A percentile compares a stretch with the other conserved stretches of the same genome.
These are phyloP conservation scores for Glaciozyma martinii DNA, from an alignment of 768 basidiomycete species.

Conservation along the genomic window DNA sequence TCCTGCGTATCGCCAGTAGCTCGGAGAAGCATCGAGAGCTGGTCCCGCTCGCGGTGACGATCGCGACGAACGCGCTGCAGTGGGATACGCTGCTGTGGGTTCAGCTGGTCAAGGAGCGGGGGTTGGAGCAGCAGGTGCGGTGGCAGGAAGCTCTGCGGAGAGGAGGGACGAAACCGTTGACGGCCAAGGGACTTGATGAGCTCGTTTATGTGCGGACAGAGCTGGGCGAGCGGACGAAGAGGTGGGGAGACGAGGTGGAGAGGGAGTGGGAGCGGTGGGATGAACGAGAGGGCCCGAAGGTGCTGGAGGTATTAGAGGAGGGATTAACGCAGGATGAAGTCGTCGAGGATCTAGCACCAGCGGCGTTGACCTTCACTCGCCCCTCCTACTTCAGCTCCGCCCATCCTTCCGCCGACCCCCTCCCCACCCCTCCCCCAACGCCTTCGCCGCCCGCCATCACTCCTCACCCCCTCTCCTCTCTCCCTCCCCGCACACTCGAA, in stretches of 20 bases:
- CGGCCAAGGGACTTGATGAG: not conserved
- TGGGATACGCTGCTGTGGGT: constrained; percentile 24
- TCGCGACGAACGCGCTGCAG: constrained; percentile 17
- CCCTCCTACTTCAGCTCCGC: too few species aligned
- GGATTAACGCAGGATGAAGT: too few species aligned
- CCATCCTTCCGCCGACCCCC: too few species aligned
- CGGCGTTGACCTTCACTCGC: too few species aligned
- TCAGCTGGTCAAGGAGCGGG: not conserved
- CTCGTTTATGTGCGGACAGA: not conserved
- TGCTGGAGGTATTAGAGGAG: not conserved
- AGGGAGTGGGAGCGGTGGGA: not conserved
- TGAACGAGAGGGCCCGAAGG: not conserved
- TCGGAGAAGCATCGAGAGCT: constrained; percentile 2
- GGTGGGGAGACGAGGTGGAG: not conserved
- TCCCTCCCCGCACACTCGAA: constrained; percentile 13
- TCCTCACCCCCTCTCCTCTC: constrained; percentile 10
- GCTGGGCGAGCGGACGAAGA: constrained; percentile 1
- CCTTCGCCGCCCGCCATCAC: not conserved
- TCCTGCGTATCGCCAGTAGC: constrained; percentile 11
- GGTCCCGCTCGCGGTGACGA: constrained; percentile 19
- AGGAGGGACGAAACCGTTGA: not conserved
- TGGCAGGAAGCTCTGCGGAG: constrained; percentile 9
- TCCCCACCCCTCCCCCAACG: not conserved
- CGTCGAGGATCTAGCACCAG: too few species aligned
- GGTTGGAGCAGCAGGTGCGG: not conserved